Conservation (phyloP, 768 basidiomycete genomes). For the Asterophora lycoperdoides region DNA sequence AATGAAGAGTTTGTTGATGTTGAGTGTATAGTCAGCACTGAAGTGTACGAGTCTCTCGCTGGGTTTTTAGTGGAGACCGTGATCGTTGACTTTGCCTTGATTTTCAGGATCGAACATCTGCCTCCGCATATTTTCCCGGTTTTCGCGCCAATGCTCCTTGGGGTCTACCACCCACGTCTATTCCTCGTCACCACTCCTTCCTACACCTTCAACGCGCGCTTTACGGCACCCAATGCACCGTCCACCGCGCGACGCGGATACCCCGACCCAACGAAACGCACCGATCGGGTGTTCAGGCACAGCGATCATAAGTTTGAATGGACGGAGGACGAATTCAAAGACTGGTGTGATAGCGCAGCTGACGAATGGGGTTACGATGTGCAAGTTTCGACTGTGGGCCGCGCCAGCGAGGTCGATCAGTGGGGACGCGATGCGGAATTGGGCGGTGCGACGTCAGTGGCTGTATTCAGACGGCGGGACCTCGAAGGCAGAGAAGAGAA, state of each 20-base stretch:
- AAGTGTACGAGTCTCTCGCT: constrained; percentile 56
- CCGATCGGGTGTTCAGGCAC: constrained; percentile 73
- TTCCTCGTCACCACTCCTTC: constrained; percentile 84
- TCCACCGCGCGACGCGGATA: constrained; percentile 47
- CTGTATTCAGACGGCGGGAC: constrained; percentile 51
- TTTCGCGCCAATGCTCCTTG: constrained; percentile 71
- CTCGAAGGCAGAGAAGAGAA: constrained; percentile 34
- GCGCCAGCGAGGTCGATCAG: constrained; percentile 53
- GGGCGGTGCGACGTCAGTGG: constrained; percentile 66
- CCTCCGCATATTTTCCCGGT: constrained; percentile 49
- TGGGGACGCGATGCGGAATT: constrained; percentile 67
- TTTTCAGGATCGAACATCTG: constrained; percentile 74
- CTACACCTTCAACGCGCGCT: constrained; percentile 77
- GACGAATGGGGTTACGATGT: constrained; percentile 71
- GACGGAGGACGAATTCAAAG: constrained; percentile 68
- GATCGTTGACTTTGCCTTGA: constrained; percentile 1
- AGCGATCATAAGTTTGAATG: constrained; percentile 88
- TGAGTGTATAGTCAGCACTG: constrained; percentile 73
- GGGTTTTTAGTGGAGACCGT: not conserved
- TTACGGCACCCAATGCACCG: constrained; percentile 50
- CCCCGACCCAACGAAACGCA: constrained; percentile 73
- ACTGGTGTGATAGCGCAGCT: constrained; percentile 56
- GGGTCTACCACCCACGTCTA: constrained; percentile 68
- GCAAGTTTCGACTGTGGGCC: constrained; percentile 55
- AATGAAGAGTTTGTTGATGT: constrained; percentile 62